Evolutionary conservation across 192 early-diverging fungal species (phyloP).

Genomic region (Coemansia aciculifera): DNA sequence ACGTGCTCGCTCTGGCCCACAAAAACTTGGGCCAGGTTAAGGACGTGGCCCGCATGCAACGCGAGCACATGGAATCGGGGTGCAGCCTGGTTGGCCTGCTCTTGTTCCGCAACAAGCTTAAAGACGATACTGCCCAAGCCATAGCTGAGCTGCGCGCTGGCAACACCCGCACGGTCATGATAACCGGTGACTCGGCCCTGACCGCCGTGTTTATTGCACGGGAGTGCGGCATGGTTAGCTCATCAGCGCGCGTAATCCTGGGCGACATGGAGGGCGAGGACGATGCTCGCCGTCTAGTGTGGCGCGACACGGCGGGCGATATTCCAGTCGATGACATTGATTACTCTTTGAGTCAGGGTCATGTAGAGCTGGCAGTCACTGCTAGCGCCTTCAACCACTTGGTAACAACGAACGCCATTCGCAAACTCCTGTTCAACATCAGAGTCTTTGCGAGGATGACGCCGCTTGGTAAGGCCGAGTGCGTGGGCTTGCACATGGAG

Average conservation of each 20-base stretch:
- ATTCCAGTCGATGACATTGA: constrained; percentile 41
- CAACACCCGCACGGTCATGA: constrained; percentile 71
- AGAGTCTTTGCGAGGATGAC: constrained; percentile 80
- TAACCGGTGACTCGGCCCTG: constrained; percentile 77
- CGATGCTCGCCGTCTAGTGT: constrained; percentile 33
- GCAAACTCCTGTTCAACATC: constrained; percentile 63
- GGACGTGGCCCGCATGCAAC: constrained; percentile 42
- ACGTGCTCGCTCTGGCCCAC: constrained; percentile 72
- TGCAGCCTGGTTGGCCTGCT: constrained; percentile 63
- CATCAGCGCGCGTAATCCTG: constrained; percentile 17
- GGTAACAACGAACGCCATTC: constrained; percentile 31
- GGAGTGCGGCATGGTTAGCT: constrained; percentile 29
- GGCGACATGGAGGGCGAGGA: constrained; percentile 59
- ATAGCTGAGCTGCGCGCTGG: constrained; percentile 61
- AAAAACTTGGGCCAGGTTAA: constrained; percentile 46
- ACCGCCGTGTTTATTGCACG: constrained; percentile 77
- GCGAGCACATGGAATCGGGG: constrained; percentile 64
- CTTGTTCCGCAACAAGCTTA: constrained; percentile 78
- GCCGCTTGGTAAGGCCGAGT: constrained; percentile 72
- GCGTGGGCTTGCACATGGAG: constrained; percentile 75
- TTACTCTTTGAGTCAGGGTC: not conserved
- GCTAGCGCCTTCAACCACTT: constrained; percentile 65
- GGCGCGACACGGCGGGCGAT: constrained; percentile 63
- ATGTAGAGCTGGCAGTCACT: constrained; percentile 68
- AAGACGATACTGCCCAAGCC: constrained; percentile 62